Evolutionary conservation across 1,139 yeast species (phyloP).

Genomic region (Pichia sp.): DNA sequence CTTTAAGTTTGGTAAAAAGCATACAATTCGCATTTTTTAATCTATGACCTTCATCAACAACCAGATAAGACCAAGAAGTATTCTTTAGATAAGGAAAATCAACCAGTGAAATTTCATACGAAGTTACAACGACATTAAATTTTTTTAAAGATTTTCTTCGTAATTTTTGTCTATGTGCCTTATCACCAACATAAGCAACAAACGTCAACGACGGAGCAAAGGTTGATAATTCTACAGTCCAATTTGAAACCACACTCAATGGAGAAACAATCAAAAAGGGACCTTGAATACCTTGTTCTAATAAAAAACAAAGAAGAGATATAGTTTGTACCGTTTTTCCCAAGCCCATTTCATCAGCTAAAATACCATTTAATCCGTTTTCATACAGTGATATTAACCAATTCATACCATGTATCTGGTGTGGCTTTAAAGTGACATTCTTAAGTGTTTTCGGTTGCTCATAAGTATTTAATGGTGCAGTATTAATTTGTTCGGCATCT

Average conservation of each 20-base stretch:
- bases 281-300: slow-evolving; percentile 74
- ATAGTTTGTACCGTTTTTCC: slow-evolving; percentile 91
- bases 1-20: slow-evolving; percentile 63
- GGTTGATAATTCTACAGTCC: slow-evolving; percentile 63
- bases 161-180: slow-evolving; percentile 44
- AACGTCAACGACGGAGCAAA: slow-evolving; percentile 71
- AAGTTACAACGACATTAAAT: slow-evolving; percentile 59
- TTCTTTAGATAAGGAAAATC: slow-evolving; percentile 52
- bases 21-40: slow-evolving; percentile 76
- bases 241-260: slow-evolving; percentile 75
- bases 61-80: slow-evolving; percentile 70
- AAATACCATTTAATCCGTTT: slow-evolving; percentile 88
- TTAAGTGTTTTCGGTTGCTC: slow-evolving; percentile 60
- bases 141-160: slow-evolving; percentile 32
- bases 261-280: slow-evolving; percentile 89
- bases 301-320: slow-evolving; percentile 64
- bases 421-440: slow-evolving; percentile 69
- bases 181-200: slow-evolving; percentile 60
- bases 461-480: slow-evolving; percentile 4
- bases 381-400: slow-evolving; percentile 87
- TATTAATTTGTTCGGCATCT: neutral
- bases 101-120: slow-evolving; percentile 72
- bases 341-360: slow-evolving; percentile 96
- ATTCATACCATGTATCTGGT: slow-evolving; percentile 84
- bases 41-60: slow-evolving; percentile 96